phyloP scores from a whole-genome alignment of 768 basidiomycete genomes.

The Daedaleopsis nitida region DNA sequence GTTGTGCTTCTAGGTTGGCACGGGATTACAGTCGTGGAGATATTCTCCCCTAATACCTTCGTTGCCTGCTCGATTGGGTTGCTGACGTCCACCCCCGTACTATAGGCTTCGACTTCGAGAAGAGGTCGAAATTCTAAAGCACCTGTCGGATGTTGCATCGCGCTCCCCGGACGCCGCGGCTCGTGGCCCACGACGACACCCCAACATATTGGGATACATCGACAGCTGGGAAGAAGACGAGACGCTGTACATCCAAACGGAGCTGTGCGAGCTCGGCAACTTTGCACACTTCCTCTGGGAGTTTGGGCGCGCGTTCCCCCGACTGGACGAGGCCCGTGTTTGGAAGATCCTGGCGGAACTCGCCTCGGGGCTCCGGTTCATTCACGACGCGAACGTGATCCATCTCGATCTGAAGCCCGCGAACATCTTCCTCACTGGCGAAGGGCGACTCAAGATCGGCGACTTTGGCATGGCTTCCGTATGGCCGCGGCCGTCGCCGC shows the following conservation, averaged over 20 bases:
- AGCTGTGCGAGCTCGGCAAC: conserved; percentile 92
- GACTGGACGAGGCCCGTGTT: conserved; percentile 87
- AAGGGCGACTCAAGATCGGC: conserved; percentile 92
- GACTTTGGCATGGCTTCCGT: conserved; percentile 99
- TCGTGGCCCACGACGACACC: conserved; percentile 45
- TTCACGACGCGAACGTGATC: conserved; percentile 86
- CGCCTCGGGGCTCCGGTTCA: conserved; percentile 84
- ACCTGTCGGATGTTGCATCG: conserved; percentile 51
- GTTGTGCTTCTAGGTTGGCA: background rate
- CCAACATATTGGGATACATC: conserved; percentile 85
- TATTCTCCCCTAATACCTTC: background rate
- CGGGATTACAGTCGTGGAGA: background rate
- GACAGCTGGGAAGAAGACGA: conserved; percentile 97
- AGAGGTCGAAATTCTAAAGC: conserved; percentile 90
- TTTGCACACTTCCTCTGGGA: conserved; percentile 89
- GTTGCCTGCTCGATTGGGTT: background rate
- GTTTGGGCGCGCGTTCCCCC: conserved; percentile 82
- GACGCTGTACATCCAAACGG: conserved; percentile 88
- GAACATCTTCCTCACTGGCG: conserved; percentile 88
- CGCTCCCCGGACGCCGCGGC: conserved; percentile 30
- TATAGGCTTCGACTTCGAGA: conserved; percentile 82
- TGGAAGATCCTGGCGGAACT: conserved; percentile 97
- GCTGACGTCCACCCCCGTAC: conserved; percentile 1
- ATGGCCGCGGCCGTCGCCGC: conserved; percentile 67
- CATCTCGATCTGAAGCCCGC: conserved; percentile 98